Conservation (phyloP, 306 rosid genomes). For the Prunus mira region DNA sequence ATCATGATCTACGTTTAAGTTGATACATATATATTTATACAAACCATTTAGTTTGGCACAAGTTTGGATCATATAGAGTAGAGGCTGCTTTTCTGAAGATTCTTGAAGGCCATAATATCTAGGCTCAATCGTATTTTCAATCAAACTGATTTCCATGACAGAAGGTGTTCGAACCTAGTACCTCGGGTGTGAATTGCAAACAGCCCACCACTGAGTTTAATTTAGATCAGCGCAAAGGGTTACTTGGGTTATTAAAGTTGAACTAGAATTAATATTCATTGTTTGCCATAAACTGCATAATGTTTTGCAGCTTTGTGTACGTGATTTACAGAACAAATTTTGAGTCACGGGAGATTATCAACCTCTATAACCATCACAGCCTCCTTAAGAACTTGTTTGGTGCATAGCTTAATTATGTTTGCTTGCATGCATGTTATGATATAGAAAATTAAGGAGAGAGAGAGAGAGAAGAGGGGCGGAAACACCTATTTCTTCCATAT, state of each 20-base stretch:
- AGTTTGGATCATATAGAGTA: no score
- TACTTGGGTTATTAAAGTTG: neutral
- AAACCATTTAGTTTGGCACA: no score
- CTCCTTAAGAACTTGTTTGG: neutral
- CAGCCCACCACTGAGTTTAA: no score
- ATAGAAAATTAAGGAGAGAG: neutral
- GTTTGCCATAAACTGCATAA: no score
- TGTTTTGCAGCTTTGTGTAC: neutral
- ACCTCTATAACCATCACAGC: neutral
- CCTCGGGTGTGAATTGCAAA: no score
- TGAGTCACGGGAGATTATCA: neutral
- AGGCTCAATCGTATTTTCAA: neutral
- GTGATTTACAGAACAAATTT: neutral
- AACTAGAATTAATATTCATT: neutral
- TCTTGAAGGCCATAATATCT: neutral
- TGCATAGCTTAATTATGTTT: neutral
- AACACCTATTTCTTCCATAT: no score
- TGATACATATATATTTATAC: no score
- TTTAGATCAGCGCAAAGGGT: neutral
- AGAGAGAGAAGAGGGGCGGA: no score
- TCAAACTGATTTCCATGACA: no score
- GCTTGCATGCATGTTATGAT: constrained; percentile 4
- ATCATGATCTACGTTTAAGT: neutral
- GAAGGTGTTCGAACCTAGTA: no score
- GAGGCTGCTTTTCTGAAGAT: neutral